Evolutionary conservation across 768 basidiomycete genomes (phyloP), one percentile per base, ranked within the genome.

Genomic region (Leccinum disarticulatum): DNA sequence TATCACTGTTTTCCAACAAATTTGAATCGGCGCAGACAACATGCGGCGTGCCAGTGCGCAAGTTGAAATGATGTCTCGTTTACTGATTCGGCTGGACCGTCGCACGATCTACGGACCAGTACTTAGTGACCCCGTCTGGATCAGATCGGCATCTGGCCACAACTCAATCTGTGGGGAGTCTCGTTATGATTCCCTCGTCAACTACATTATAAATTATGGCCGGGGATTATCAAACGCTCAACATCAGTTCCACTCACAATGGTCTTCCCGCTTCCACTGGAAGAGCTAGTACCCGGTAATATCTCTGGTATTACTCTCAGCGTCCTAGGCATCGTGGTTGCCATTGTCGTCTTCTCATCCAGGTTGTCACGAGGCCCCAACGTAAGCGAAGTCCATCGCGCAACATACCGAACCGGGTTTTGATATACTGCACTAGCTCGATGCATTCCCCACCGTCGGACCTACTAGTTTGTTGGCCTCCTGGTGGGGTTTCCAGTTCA

Each of bases 401-500:
- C 10, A 13, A 11, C 46, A 25, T 11, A 19, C 19, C 11, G 4
- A 48, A 14, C 14, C 28, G 9, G 19, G 11, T 13, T 43, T 25
- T 17, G 17, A 38, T 46, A 14, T 33, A 8, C 27, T 51, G 11
- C 17, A 27, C n/a, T 55, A 65, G 74, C 57, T 73, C 25, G 58
- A 68, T 17, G 56, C 53, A 22, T 66, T 77, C 7, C 76, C 76
- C 0, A 65, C 74, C 0, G 58, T 73, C 2, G 74, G 74, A 13
- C 60, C 59, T 4, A 66, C 61, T 6, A 52, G 58, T 14, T 38
- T 27, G 14, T 22, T 48, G 22, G 47, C 13, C 25, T 48, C 47
- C 25, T 48, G 47, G 47, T 48, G 13, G n/a, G 47, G 47, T 4
- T 14, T 48, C 6, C 22, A 48, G 6, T 22, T 22, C 14, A 14